phyloP scores from a whole-genome alignment of 768 basidiomycete genomes.

The Glaciozyma martinii region DNA sequence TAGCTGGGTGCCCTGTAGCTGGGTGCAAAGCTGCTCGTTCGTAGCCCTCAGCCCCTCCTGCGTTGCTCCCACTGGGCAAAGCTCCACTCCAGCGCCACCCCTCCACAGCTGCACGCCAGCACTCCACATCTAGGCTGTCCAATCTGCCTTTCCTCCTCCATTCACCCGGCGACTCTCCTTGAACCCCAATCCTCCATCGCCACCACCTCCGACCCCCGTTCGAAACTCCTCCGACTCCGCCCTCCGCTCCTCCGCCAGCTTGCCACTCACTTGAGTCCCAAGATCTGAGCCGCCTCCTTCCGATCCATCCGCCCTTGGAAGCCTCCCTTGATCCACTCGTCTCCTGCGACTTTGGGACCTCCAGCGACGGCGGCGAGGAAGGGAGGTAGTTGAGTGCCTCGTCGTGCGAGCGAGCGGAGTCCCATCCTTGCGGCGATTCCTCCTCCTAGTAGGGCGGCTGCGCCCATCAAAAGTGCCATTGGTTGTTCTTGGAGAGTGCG shows the following conservation, averaged over 20 bases:
- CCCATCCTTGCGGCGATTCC: slow-evolving; percentile 66
- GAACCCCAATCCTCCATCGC: background rate
- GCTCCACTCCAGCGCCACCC: no score
- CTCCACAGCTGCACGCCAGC: background rate
- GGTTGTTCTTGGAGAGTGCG: no score
- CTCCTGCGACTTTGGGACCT: slow-evolving; percentile 44
- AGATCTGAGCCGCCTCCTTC: slow-evolving; percentile 79
- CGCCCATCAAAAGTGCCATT: no score
- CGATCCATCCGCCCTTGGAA: slow-evolving; percentile 95
- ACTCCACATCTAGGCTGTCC: background rate
- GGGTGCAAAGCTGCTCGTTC: background rate
- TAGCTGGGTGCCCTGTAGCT: no score
- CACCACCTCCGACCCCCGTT: background rate
- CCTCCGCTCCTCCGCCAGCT: background rate
- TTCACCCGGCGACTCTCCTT: no score
- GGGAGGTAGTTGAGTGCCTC: slow-evolving; percentile 30
- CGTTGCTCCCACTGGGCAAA: no score
- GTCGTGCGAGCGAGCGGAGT: slow-evolving; percentile 43
- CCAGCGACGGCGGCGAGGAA: slow-evolving; percentile 31
- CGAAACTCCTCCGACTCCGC: background rate
- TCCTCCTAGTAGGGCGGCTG: slow-evolving; percentile 53
- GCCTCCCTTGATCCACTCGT: slow-evolving; percentile 85
- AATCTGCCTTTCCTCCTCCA: background rate
- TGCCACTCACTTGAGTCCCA: slow-evolving; percentile 75
- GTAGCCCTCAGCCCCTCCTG: background rate